Conservation (phyloP, 176 grass and related monocot genomes). For the Avena insularis region DNA sequence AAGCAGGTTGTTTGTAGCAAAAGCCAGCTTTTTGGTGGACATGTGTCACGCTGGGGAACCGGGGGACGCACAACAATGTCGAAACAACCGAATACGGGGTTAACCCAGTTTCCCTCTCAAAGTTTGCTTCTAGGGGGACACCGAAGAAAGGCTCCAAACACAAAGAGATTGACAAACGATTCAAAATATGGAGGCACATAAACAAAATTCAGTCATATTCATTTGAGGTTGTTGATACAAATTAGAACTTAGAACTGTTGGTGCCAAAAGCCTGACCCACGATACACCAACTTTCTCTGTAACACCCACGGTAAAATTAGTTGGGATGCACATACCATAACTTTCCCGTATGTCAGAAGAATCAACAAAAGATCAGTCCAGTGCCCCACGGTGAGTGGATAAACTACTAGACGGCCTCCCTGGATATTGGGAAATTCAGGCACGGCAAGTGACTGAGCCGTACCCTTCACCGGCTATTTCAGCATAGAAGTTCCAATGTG, state of each 20-base stretch:
- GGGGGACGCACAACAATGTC: no score
- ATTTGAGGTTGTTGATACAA: constrained; percentile 26
- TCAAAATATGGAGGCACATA: background rate
- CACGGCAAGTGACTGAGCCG: constrained; percentile 44
- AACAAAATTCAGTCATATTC: constrained; percentile 30
- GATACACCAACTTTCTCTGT: background rate
- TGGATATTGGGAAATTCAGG: constrained; percentile 24
- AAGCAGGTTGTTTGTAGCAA: no score
- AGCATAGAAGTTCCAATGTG: constrained; percentile 84
- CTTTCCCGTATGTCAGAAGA: background rate
- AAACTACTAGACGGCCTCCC: background rate
- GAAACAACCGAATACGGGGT: no score
- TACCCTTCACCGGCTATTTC: constrained; percentile 55
- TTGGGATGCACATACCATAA: background rate
- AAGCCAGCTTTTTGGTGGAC: no score
- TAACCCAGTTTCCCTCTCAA: no score
- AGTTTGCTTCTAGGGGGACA: no score
- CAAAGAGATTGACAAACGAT: background rate
- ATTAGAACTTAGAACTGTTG: background rate
- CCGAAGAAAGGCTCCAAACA: background rate
- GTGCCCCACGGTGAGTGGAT: background rate
- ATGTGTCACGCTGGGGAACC: no score
- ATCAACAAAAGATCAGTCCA: constrained; percentile 20
- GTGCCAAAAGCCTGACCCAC: background rate
- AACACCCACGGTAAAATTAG: background rate